phyloP scores from a whole-genome alignment of 169 alveolate species.

The Amoebophrya sp. region DNA sequence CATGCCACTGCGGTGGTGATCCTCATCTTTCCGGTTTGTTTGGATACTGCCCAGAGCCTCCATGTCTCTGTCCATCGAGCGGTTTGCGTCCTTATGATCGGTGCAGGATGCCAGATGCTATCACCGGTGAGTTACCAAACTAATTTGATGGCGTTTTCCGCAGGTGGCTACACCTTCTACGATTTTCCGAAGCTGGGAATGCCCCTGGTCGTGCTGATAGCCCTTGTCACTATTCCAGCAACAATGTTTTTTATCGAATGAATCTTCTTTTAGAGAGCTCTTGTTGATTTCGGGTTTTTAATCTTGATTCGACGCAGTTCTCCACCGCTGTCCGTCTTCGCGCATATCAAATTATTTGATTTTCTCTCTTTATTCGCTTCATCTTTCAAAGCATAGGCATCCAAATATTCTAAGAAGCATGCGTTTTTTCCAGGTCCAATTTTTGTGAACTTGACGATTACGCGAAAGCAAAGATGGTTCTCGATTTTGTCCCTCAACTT shows the following conservation, averaged over 20 bases:
- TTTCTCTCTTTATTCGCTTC: no score
- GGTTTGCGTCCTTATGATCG: neutral
- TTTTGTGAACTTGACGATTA: no score
- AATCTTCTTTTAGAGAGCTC: neutral
- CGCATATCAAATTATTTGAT: no score
- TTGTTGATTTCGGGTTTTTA: no score
- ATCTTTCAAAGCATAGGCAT: no score
- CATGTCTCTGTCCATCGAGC: neutral
- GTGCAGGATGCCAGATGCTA: constrained; percentile 33
- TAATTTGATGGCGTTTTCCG: constrained; percentile 34
- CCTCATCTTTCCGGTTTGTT: constrained; percentile 32
- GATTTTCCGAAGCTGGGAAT: constrained; percentile 30
- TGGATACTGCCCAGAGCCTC: neutral
- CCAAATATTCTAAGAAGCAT: no score
- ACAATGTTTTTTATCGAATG: neutral
- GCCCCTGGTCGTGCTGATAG: neutral
- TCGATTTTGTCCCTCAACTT: no score
- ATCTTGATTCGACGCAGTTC: no score
- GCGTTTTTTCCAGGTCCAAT: no score
- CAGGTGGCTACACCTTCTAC: constrained; percentile 18
- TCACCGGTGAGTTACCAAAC: constrained; percentile 36
- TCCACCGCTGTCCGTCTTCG: no score
- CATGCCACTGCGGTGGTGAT: constrained; percentile 40
- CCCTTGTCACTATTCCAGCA: neutral
- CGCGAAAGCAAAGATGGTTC: no score